Evolutionary conservation across 371 early-diverging fungal species (phyloP), one percentile per base, ranked within the genome.

Genomic region (Mucor irregularis): DNA sequence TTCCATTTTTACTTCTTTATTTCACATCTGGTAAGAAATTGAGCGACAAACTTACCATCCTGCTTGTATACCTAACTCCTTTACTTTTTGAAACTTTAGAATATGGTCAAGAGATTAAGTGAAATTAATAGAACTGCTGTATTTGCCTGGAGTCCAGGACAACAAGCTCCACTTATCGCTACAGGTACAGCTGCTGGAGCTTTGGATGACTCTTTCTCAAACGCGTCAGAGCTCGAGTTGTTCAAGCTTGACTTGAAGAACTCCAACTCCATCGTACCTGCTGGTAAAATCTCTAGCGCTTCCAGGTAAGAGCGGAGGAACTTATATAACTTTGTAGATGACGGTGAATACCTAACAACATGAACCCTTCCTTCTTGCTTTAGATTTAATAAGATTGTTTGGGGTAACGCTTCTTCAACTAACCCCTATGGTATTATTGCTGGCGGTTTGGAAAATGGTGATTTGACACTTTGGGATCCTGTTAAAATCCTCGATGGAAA

Each of bases 121-220:
- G 85, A 80, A 66, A 85, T 91, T 63, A 80, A 87, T 56, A 87
- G 89, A 65, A 91, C 92, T 28, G 88, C 92, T 10, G 87, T 88
- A 28, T 83, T 90, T 61, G 88, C 92, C 24, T 93, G 93, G 93
- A 82, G 89, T 48, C 90, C 93, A 38, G 83, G 83, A 25, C 89
- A 87, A 62, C 82, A 87, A 40, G 55, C 81, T 21, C 80, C 89
- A 26, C 69, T 87, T 48, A 78, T 98, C 51, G 97, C 96, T n/a
- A 80, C 90, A 13, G 99, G 96, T 52, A 94, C 96, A 24, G 95
- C 94, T 28, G 93, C 97, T 8, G 99, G 99, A 22, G 96, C 99
- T 25, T 80, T 98, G 52, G 97, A 97, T 76, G 96, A 94, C 42
- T 88, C 92, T 14, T 98, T 98, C 66, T 91, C 91, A 48, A 93